Conservation (phyloP, 2,329 filamentous ascomycete genomes). For the Phaeosphaeria sp. region DNA sequence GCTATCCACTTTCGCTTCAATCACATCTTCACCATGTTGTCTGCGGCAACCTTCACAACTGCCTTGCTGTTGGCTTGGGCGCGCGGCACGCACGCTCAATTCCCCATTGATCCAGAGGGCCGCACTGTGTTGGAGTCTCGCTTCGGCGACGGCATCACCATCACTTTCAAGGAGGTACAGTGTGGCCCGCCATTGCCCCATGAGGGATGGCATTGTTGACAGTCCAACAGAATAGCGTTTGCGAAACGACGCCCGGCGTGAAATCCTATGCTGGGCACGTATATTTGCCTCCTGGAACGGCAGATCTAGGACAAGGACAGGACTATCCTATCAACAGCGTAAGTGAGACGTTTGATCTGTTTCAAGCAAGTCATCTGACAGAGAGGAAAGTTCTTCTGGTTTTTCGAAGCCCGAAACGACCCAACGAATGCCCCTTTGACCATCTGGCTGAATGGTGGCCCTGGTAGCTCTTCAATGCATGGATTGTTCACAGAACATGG, state of each 20-base stretch:
- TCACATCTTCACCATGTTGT: conserved; percentile 6
- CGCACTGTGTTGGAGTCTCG: conserved; percentile 24
- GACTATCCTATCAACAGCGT: conserved; percentile 27
- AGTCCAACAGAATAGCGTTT: conserved; percentile 51
- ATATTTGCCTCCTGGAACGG: conserved; percentile 23
- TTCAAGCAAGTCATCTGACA: neutral
- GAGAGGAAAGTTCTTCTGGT: conserved; percentile 46
- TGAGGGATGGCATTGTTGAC: neutral
- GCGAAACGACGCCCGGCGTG: conserved; percentile 60
- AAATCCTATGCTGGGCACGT: conserved; percentile 62
- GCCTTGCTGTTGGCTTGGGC: conserved; percentile 11
- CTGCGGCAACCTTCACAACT: conserved; percentile 3
- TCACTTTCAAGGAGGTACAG: conserved; percentile 35
- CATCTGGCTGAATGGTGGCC: conserved; percentile 58
- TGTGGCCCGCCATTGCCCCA: no score
- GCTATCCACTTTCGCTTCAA: neutral
- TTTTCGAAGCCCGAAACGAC: conserved; percentile 61
- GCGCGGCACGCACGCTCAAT: conserved; percentile 15
- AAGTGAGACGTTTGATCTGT: neutral
- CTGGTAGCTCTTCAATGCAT: conserved; percentile 51
- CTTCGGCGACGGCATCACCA: conserved; percentile 29
- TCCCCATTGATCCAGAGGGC: conserved; percentile 17
- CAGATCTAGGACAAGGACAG: conserved; percentile 24
- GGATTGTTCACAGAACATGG: conserved; percentile 55
- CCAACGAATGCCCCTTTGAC: conserved; percentile 60